Evolutionary conservation across 805 yeast species (phyloP).

Genomic region (Aciculoconidium aculeatum): DNA sequence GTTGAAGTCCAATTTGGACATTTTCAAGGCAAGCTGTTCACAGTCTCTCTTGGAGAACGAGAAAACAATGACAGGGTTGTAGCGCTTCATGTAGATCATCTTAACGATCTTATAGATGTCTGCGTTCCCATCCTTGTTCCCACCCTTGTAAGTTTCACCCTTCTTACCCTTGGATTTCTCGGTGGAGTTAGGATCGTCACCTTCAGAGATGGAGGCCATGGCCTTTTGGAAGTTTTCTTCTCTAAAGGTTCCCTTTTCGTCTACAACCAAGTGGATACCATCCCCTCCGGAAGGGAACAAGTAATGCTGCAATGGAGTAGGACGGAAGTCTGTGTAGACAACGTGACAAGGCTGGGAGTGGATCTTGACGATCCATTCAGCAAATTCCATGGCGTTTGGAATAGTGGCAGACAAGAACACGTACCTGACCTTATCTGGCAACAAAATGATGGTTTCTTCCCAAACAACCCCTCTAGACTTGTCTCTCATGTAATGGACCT

Average conservation of each 20-base stretch:
- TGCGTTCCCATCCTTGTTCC: constrained; percentile 65
- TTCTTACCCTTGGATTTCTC: constrained; percentile 60
- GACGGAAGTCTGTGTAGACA: constrained; percentile 97
- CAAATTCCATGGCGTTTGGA: constrained; percentile 97
- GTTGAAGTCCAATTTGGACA: constrained; percentile 94
- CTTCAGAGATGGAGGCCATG: constrained; percentile 86
- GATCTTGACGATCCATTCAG: constrained; percentile 95
- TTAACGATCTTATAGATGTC: constrained; percentile 95
- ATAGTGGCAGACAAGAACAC: constrained; percentile 94
- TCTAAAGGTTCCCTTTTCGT: constrained; percentile 91
- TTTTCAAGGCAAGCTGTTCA: constrained; percentile 86
- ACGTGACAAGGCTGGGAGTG: constrained; percentile 97
- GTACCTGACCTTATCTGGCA: constrained; percentile 94
- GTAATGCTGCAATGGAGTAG: constrained; percentile 97
- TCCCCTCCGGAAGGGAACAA: constrained; percentile 98
- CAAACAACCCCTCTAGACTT: constrained; percentile 98
- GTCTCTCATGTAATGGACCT: constrained; percentile 98
- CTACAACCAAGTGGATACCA: constrained; percentile 96
- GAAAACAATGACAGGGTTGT: constrained; percentile 96
- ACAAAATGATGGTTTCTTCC: constrained; percentile 95
- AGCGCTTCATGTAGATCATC: constrained; percentile 95
- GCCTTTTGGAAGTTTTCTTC: constrained; percentile 98
- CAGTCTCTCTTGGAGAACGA: constrained; percentile 98
- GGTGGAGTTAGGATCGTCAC: constrained; percentile 68
- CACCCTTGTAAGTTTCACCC: constrained; percentile 85